These are phyloP conservation scores for Nymphaea thermarum DNA, from an alignment of 164 flowering plant genomes.

Conservation along the genomic window DNA sequence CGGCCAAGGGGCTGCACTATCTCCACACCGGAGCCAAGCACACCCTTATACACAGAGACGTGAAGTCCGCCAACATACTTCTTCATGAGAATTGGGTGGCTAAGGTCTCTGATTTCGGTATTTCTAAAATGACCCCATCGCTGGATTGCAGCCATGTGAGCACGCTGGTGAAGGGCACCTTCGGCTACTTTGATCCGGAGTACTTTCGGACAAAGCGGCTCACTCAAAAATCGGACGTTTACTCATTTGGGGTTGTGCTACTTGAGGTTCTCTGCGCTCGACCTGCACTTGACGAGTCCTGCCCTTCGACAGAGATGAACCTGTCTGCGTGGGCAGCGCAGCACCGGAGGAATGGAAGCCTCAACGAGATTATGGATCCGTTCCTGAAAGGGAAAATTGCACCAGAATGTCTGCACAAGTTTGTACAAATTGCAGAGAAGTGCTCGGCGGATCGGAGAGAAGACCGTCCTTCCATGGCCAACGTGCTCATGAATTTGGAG, in stretches of 20 bases:
- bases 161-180: not conserved
- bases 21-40: conserved; percentile 25
- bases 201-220: not conserved
- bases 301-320: no score
- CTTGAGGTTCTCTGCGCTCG: conserved; percentile 74
- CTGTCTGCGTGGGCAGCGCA: no score
- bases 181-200: conserved; percentile 5
- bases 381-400: no score
- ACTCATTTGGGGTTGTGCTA: conserved; percentile 1
- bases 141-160: not conserved
- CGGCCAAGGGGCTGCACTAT: conserved; percentile 30
- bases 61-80: conserved; percentile 32
- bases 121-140: conserved; percentile 21
- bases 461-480: not conserved
- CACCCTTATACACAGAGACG: conserved; percentile 35
- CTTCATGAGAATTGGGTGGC: conserved; percentile 28
- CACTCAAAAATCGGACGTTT: not conserved
- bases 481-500: not conserved
- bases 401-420: no score
- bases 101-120: conserved; percentile 45
- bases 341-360: no score
- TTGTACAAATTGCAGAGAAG: no score
- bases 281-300: conserved; percentile 18
- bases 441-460: not conserved
- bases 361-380: no score